These are phyloP conservation scores for Exophiala viscosa DNA, from an alignment of 2,329 filamentous ascomycete genomes.

Conservation along the genomic window DNA sequence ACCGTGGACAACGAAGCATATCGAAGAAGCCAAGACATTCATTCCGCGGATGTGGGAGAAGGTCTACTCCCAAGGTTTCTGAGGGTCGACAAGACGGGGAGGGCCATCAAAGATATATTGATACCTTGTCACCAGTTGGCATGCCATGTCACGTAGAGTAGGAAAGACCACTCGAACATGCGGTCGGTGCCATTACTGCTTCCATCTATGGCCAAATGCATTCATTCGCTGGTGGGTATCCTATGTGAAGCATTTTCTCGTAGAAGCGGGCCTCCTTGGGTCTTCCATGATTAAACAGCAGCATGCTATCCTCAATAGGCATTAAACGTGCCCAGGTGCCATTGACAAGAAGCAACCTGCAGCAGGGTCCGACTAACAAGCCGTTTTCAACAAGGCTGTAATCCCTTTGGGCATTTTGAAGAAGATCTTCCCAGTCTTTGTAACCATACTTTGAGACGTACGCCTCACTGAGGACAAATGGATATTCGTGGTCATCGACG, in stretches of 20 bases:
- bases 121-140: too few relatives aligned
- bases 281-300: conserved; percentile 61
- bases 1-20: conserved; percentile 17
- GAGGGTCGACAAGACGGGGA: neutral
- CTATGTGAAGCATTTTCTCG: conserved; percentile 61
- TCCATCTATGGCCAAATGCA: conserved; percentile 28
- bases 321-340: conserved; percentile 62
- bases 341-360: conserved; percentile 59
- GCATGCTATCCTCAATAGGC: conserved; percentile 64
- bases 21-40: conserved; percentile 18
- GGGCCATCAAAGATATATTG: neutral
- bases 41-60: conserved; percentile 15
- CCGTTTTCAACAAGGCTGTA: conserved; percentile 62
- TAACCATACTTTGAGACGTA: conserved; percentile 64
- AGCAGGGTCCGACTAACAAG: conserved; percentile 54
- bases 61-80: conserved; percentile 15
- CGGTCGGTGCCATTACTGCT: conserved; percentile 21
- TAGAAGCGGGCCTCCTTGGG: conserved; percentile 66
- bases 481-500: conserved; percentile 65
- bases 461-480: conserved; percentile 54
- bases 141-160: too few relatives aligned
- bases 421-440: conserved; percentile 53
- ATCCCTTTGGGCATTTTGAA: conserved; percentile 53
- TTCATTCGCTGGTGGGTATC: conserved; percentile 50
- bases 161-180: neutral